Evolutionary conservation across 2,329 filamentous ascomycete species (phyloP).

Genomic region (Diplodia corticola): DNA sequence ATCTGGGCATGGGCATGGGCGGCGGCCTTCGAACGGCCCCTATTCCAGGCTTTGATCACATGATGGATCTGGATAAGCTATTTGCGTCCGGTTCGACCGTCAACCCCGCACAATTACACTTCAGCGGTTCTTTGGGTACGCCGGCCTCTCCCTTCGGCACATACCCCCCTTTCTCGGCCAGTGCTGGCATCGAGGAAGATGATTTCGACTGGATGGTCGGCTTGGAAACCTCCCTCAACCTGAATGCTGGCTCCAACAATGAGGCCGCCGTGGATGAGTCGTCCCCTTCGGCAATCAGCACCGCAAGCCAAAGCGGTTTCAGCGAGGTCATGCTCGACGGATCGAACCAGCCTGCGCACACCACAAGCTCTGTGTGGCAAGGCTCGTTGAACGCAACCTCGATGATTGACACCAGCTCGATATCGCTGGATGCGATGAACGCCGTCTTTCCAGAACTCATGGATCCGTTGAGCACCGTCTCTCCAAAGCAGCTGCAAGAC

Average conservation of each 20-base stretch:
- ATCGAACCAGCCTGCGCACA: constrained; percentile 39
- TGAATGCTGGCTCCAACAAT: constrained; percentile 59
- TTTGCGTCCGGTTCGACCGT: constrained; percentile 66
- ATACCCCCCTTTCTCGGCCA: constrained; percentile 56
- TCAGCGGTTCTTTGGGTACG: constrained; percentile 71
- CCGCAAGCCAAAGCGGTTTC: constrained; percentile 85
- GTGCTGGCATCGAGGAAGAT: constrained; percentile 69
- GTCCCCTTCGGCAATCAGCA: constrained; percentile 94
- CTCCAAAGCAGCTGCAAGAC: constrained; percentile 71
- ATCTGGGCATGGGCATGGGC: constrained; percentile 66
- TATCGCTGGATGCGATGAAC: constrained; percentile 72
- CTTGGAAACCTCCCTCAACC: constrained; percentile 71
- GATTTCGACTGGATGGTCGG: constrained; percentile 82
- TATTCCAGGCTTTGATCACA: constrained; percentile 62
- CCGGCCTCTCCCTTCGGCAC: constrained; percentile 50
- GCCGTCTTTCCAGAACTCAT: constrained; percentile 75
- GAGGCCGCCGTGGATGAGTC: constrained; percentile 88
- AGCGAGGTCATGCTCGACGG: constrained; percentile 92
- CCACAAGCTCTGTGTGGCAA: constrained; percentile 42
- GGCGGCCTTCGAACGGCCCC: constrained; percentile 75
- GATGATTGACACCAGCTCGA: constrained; percentile 65
- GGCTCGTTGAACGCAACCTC: constrained; percentile 63
- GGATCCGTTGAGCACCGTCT: constrained; percentile 61
- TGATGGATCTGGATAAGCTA: constrained; percentile 69
- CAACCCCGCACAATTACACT: constrained; percentile 73